Conservation (phyloP, 2,329 filamentous ascomycete species). For the Rhexocercosporidium sp. region DNA sequence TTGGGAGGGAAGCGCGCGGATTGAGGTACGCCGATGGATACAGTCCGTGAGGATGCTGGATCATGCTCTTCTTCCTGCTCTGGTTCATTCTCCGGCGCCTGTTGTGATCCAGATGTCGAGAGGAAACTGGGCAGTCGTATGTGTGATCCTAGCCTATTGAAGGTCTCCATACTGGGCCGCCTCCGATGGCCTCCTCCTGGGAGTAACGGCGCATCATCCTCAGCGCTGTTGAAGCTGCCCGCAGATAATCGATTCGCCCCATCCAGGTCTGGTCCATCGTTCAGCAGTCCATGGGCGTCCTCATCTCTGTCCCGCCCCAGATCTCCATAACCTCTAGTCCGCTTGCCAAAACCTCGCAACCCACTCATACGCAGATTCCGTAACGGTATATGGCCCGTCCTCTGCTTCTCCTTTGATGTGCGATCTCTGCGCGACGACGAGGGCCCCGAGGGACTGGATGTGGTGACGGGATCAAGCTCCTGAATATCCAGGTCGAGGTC, state of each 20-base stretch:
- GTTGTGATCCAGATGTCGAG: slow-evolving; percentile 43
- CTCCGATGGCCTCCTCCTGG: slow-evolving; percentile 43
- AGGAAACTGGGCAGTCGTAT: slow-evolving; percentile 73
- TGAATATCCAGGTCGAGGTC: slow-evolving; percentile 78
- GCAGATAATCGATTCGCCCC: slow-evolving; percentile 61
- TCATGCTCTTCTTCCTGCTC: slow-evolving; percentile 61
- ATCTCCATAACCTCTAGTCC: slow-evolving; percentile 61
- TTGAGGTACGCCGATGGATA: slow-evolving; percentile 78
- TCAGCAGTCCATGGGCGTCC: slow-evolving; percentile 70
- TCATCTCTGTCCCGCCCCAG: slow-evolving; percentile 64
- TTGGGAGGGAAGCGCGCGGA: slow-evolving; percentile 83
- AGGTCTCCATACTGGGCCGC: slow-evolving; percentile 46
- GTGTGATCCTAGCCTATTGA: slow-evolving; percentile 55
- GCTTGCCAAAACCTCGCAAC: slow-evolving; percentile 59
- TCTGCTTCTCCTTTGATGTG: slow-evolving; percentile 38
- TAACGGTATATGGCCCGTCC: slow-evolving; percentile 64
- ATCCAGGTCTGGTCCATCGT: slow-evolving; percentile 59
- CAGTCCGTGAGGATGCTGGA: slow-evolving; percentile 72
- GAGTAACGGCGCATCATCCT: slow-evolving; percentile 79
- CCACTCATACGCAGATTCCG: slow-evolving; percentile 72
- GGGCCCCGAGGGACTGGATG: slow-evolving; percentile 32
- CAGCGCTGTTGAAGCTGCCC: slow-evolving; percentile 58
- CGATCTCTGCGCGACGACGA: slow-evolving; percentile 39
- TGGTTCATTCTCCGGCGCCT: slow-evolving; percentile 41
- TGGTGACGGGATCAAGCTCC: slow-evolving; percentile 71